phyloP scores from a whole-genome alignment of 2,329 filamentous ascomycete species.

The Alternaria viburni region DNA sequence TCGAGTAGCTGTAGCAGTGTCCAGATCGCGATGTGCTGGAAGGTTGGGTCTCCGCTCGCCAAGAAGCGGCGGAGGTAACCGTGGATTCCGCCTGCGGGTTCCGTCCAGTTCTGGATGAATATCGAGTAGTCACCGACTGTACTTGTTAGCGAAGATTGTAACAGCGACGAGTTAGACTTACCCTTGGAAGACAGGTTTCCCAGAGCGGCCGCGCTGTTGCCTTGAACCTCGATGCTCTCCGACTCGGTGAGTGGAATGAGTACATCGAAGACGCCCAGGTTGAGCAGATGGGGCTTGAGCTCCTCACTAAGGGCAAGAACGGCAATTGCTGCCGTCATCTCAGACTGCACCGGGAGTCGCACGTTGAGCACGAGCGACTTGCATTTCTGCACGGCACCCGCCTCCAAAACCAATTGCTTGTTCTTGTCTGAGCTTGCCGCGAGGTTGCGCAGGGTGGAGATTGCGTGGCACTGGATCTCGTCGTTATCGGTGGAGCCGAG shows the following conservation, averaged over 20 bases:
- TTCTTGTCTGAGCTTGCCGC: slow-evolving; percentile 97
- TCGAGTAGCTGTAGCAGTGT: slow-evolving; percentile 94
- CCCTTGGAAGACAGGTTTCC: slow-evolving; percentile 98
- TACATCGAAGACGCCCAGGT: slow-evolving; percentile 93
- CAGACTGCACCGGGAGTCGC: slow-evolving; percentile 91
- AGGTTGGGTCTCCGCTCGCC: slow-evolving; percentile 91
- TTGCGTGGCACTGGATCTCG: slow-evolving; percentile 98
- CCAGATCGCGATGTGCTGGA: slow-evolving; percentile 99
- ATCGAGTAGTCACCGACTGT: slow-evolving; percentile 95
- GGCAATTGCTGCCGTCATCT: slow-evolving; percentile 99
- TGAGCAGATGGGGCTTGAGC: slow-evolving; percentile 87
- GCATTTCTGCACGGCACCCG: slow-evolving; percentile 97
- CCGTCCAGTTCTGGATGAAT: slow-evolving; percentile 91
- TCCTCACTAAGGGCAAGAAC: slow-evolving; percentile 95
- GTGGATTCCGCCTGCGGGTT: slow-evolving; percentile 92
- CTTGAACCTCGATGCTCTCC: slow-evolving; percentile 95
- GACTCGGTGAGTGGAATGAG: slow-evolving; percentile 94
- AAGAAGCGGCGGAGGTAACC: slow-evolving; percentile 94
- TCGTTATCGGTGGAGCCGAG: slow-evolving; percentile 96
- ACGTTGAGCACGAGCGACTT: slow-evolving; percentile 95
- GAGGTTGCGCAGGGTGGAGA: slow-evolving; percentile 93
- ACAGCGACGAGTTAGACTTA: slow-evolving; percentile 47
- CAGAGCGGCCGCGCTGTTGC: slow-evolving; percentile 93
- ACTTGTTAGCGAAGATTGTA: slow-evolving; percentile 32
- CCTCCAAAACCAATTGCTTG: slow-evolving; percentile 96